Evolutionary conservation across 768 basidiomycete genomes (phyloP).

Genomic region (Asterophora parasitica): DNA sequence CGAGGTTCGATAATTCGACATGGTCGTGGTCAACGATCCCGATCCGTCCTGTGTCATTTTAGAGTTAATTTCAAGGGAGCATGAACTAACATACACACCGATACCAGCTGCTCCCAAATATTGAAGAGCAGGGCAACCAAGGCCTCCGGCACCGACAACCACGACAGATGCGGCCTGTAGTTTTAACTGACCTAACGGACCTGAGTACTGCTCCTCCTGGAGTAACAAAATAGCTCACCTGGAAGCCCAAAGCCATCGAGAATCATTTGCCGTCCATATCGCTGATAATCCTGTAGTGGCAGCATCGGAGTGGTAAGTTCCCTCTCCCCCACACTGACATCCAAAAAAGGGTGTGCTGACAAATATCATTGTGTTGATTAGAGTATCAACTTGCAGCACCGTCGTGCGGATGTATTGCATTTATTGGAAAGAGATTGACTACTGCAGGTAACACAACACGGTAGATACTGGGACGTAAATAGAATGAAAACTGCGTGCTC

Average conservation of each 20-base stretch:
- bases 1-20: slow-evolving; percentile 19
- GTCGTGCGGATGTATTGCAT: too few species aligned
- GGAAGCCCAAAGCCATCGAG: slow-evolving; percentile 81
- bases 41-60: slow-evolving; percentile 8
- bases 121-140: slow-evolving; percentile 94
- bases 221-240: slow-evolving; percentile 38
- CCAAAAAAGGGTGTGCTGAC: too few species aligned
- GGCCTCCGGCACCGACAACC: slow-evolving; percentile 92
- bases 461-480: too few species aligned
- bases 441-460: too few species aligned
- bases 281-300: slow-evolving; percentile 65
- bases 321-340: too few species aligned
- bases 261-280: slow-evolving; percentile 98
- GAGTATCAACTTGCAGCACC: too few species aligned
- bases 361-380: too few species aligned
- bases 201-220: slow-evolving; percentile 25
- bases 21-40: slow-evolving; percentile 18
- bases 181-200: slow-evolving; percentile 83
- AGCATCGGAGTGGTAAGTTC: slow-evolving; percentile 24
- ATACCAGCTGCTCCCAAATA: slow-evolving; percentile 92
- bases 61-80: neutral
- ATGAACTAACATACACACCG: slow-evolving; percentile 44
- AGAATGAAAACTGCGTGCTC: too few species aligned
- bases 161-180: slow-evolving; percentile 70
- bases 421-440: too few species aligned